phyloP scores from a whole-genome alignment of 345 rosid species.

The Sapria himalayana region DNA sequence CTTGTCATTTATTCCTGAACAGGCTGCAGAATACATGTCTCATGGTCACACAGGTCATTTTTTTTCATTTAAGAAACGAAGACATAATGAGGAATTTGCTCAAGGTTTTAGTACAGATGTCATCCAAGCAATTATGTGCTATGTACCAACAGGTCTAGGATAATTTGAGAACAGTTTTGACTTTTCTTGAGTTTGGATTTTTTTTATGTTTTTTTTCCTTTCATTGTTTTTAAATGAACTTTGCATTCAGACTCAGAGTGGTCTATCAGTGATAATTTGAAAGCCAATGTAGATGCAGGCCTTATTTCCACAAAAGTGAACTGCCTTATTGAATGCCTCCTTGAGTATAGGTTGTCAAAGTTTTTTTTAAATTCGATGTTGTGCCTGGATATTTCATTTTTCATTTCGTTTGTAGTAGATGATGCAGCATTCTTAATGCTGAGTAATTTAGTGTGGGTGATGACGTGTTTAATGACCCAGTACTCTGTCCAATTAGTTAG shows the following conservation, averaged over 20 bases:
- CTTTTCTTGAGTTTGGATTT: slow-evolving; percentile 1
- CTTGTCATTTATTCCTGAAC: no score
- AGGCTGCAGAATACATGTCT: slow-evolving; percentile 60
- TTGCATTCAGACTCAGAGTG: slow-evolving; percentile 20
- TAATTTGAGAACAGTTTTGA: slow-evolving; percentile 3
- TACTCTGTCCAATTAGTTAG: no score
- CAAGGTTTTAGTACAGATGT: slow-evolving; percentile 33
- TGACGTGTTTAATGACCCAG: no score
- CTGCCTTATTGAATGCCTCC: slow-evolving; percentile 53
- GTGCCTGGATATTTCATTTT: no score
- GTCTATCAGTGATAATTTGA: slow-evolving; percentile 15
- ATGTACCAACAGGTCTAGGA: slow-evolving; percentile 45
- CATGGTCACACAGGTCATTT: slow-evolving; percentile 20
- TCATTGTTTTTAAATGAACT: slow-evolving; percentile 2
- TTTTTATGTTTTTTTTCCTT: slow-evolving; percentile 1
- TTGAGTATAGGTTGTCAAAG: slow-evolving; percentile 79
- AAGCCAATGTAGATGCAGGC: slow-evolving; percentile 23
- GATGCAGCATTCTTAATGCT: no score
- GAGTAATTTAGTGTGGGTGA: no score
- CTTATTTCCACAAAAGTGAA: slow-evolving; percentile 28
- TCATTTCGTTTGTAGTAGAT: no score
- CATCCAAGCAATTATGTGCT: slow-evolving; percentile 15
- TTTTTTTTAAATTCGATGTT: no score
- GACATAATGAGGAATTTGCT: slow-evolving; percentile 18
- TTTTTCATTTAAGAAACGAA: slow-evolving; percentile 20